Percentiles rank a stretch among this genome's conserved stretches.
phyloP scores from a whole-genome alignment of 2,329 filamentous ascomycete genomes.

The Calonectria pteridis region DNA sequence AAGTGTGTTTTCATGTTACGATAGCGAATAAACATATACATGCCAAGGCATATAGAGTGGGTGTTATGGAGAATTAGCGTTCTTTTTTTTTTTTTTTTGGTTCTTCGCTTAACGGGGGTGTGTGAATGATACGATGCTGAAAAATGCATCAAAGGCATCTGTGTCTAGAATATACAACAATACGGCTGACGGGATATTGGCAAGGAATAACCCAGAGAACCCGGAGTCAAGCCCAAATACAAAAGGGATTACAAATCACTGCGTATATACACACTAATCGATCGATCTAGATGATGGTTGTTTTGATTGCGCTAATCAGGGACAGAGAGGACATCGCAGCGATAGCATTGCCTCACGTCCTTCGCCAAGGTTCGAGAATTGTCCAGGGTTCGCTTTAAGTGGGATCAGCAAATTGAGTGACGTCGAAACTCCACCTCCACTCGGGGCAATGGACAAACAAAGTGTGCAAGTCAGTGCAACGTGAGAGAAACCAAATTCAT shows the following conservation, averaged over 20 bases:
- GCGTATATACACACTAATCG: neutral
- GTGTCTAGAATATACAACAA: conserved; percentile 2
- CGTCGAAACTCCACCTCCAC: conserved; percentile 4
- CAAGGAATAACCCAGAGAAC: neutral
- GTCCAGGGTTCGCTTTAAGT: conserved; percentile 2
- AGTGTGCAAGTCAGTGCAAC: neutral
- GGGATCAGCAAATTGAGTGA: conserved; percentile 1
- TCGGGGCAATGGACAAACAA: neutral
- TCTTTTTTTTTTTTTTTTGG: neutral
- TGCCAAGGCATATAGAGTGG: neutral
- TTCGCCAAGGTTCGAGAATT: neutral
- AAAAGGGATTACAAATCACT: neutral
- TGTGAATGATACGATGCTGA: neutral
- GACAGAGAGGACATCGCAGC: neutral
- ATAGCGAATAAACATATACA: neutral
- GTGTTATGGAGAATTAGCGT: neutral
- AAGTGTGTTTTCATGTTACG: no score
- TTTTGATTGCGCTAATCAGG: neutral
- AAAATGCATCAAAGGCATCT: neutral
- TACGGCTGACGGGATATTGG: no score
- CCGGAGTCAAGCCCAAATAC: neutral
- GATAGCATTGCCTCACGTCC: neutral
- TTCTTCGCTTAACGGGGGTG: neutral
- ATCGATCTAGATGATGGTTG: neutral
- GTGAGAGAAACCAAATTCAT: neutral